A percentile compares a stretch with the other conserved stretches of the same genome.
phyloP scores from a whole-genome alignment of 1,284 basidiomycete genomes.

The Naganishia cerealis region DNA sequence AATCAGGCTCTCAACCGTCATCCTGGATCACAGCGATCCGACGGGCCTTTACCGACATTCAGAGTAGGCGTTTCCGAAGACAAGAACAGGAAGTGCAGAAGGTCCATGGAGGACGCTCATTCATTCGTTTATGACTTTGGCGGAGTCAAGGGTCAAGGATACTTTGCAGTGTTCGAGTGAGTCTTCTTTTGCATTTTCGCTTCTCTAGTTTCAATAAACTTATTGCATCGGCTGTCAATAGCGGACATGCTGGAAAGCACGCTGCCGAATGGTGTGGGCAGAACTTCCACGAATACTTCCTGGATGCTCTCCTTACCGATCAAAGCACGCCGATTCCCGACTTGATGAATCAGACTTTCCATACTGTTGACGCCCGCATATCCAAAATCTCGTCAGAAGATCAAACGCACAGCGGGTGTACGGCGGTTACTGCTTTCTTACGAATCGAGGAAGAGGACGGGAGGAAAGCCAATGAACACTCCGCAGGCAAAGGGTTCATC shows the following conservation, averaged over 20 bases:
- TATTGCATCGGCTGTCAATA: slow-evolving; percentile 36
- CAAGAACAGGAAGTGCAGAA: slow-evolving; percentile 73
- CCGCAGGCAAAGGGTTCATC: slow-evolving; percentile 42
- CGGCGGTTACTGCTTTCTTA: slow-evolving; percentile 94
- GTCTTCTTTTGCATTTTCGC: slow-evolving; percentile 33
- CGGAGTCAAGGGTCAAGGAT: slow-evolving; percentile 86
- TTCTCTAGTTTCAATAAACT: background rate
- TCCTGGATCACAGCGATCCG: slow-evolving; percentile 52
- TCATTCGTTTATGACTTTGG: slow-evolving; percentile 93
- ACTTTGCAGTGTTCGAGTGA: slow-evolving; percentile 92
- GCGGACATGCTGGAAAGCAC: slow-evolving; percentile 93
- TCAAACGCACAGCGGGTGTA: slow-evolving; percentile 94
- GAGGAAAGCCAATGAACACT: slow-evolving; percentile 28
- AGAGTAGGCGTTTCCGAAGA: slow-evolving; percentile 87
- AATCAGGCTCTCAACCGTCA: slow-evolving; percentile 42
- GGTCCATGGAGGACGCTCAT: slow-evolving; percentile 97
- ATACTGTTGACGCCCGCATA: slow-evolving; percentile 79
- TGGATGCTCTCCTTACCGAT: slow-evolving; percentile 51
- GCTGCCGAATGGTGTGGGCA: slow-evolving; percentile 98
- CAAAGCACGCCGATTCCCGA: slow-evolving; percentile 70
- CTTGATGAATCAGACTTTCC: slow-evolving; percentile 88
- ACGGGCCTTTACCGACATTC: slow-evolving; percentile 59
- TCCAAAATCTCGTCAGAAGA: slow-evolving; percentile 79
- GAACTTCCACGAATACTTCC: slow-evolving; percentile 78
- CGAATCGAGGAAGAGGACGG: slow-evolving; percentile 75